phyloP scores from a whole-genome alignment of 495 filamentous ascomycete species.

The Talaromyces trachyspermus region DNA sequence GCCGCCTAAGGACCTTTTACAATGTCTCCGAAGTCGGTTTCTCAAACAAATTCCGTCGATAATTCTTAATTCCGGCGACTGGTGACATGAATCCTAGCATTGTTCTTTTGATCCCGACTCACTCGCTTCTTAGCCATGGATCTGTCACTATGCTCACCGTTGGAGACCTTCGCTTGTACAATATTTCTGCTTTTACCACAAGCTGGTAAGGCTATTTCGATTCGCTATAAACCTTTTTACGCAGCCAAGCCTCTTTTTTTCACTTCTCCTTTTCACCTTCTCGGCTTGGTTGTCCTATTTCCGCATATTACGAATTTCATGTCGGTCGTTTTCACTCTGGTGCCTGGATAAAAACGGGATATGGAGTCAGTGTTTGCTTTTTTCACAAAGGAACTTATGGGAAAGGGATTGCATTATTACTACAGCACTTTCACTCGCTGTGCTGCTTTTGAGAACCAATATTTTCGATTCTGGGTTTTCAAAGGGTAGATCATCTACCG shows the following conservation, averaged over 20 bases:
- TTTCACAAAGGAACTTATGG: not conserved
- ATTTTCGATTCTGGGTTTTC: too few relatives aligned
- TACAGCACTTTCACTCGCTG: conserved; percentile 5
- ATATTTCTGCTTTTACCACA: conserved; percentile 12
- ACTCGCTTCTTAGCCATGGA: conserved; percentile 9
- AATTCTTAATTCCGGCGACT: conserved; percentile 37
- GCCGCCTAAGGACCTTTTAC: not conserved
- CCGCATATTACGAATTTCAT: conserved; percentile 21
- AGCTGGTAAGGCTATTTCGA: conserved; percentile 4
- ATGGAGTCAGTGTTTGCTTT: conserved; percentile 8
- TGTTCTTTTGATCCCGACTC: conserved; percentile 15
- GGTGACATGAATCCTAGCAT: conserved; percentile 7
- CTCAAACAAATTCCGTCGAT: conserved; percentile 27
- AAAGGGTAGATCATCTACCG: too few relatives aligned
- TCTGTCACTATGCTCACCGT: conserved; percentile 12
- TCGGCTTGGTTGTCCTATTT: conserved; percentile 20
- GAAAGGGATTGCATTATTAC: conserved; percentile 4
- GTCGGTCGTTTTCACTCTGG: conserved; percentile 41
- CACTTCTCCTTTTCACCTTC: conserved; percentile 18
- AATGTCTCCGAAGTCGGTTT: conserved; percentile 3
- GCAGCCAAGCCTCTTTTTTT: conserved; percentile 29
- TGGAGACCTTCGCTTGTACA: conserved; percentile 41
- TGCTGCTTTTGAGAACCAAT: conserved; percentile 4
- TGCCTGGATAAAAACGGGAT: conserved; percentile 27
- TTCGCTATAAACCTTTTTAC: conserved; percentile 23